Percentiles rank a stretch among this genome's conserved stretches.
These are phyloP conservation scores for Ceratobasidium sp. DNA, from an alignment of 1,284 basidiomycete species.

Conservation along the genomic window DNA sequence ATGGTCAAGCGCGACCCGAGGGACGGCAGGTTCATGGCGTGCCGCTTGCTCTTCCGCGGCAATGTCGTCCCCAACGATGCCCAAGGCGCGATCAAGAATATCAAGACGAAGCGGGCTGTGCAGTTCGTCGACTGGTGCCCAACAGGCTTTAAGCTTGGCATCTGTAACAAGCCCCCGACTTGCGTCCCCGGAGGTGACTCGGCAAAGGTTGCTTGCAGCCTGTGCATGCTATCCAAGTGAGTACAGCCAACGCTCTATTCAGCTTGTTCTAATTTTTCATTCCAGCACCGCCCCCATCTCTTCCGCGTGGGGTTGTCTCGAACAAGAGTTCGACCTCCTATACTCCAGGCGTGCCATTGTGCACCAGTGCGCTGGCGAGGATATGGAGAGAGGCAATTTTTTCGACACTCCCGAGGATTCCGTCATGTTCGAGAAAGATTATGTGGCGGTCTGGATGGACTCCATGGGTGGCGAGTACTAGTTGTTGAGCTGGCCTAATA, in stretches of 20 bases:
- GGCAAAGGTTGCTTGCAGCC: constrained; percentile 91
- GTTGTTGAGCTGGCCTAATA: too few relatives aligned
- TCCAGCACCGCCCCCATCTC: constrained; percentile 92
- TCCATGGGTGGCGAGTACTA: too few relatives aligned
- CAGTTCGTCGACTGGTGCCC: constrained; percentile 98
- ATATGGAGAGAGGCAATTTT: constrained; percentile 99
- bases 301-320: constrained; percentile 86
- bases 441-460: constrained; percentile 78
- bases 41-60: constrained; percentile 90
- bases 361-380: constrained; percentile 91
- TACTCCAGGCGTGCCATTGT: constrained; percentile 94
- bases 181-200: constrained; percentile 94
- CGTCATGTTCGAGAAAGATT: constrained; percentile 96
- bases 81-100: constrained; percentile 90
- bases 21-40: constrained; percentile 97
- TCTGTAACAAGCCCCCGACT: constrained; percentile 96
- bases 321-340: constrained; percentile 99
- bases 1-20: constrained; percentile 98
- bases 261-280: not conserved
- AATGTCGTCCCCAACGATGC: constrained; percentile 99
- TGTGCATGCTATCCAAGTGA: constrained; percentile 95
- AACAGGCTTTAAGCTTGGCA: constrained; percentile 75
- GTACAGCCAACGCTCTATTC: constrained; percentile 50
- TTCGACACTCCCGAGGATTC: constrained; percentile 98
- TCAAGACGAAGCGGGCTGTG: constrained; percentile 98